Percentiles rank a stretch among this genome's conserved stretches.
Evolutionary conservation across 2,329 filamentous ascomycete species (phyloP).

Genomic region (Fusarium palustre): DNA sequence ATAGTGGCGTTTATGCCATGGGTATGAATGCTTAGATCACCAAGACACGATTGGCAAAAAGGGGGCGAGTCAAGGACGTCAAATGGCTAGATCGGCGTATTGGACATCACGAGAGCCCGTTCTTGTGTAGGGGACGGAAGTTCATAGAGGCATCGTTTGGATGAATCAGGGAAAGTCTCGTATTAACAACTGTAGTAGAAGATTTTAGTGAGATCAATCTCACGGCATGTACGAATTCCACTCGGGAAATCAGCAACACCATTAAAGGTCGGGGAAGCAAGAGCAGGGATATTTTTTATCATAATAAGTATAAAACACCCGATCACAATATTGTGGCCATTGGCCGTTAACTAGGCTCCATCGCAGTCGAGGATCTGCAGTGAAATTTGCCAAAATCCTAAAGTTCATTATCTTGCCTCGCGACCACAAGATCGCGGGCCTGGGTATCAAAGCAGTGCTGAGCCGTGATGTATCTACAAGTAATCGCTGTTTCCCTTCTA

Average conservation of each 20-base stretch:
- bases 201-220: conserved; percentile 26
- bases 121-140: conserved; percentile 4
- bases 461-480: conserved; percentile 38
- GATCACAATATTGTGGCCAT: not conserved
- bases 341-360: not conserved
- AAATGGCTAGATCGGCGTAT: conserved; percentile 26
- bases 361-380: not conserved
- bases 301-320: conserved; percentile 3
- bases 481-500: conserved; percentile 23
- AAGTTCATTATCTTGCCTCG: conserved; percentile 44
- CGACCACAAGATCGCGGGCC: conserved; percentile 28
- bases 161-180: conserved; percentile 2
- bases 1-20: conserved; percentile 53
- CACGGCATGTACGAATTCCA: conserved; percentile 48
- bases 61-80: not conserved
- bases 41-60: not conserved
- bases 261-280: conserved; percentile 4
- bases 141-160: conserved; percentile 9
- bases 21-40: conserved; percentile 47
- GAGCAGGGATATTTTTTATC: not conserved
- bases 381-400: conserved; percentile 6
- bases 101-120: conserved; percentile 26
- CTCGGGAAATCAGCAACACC: conserved; percentile 8
- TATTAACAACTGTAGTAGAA: conserved; percentile 16
- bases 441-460: conserved; percentile 47